Conservation (phyloP, 1,284 basidiomycete species). For the Ganoderma lucidum region DNA sequence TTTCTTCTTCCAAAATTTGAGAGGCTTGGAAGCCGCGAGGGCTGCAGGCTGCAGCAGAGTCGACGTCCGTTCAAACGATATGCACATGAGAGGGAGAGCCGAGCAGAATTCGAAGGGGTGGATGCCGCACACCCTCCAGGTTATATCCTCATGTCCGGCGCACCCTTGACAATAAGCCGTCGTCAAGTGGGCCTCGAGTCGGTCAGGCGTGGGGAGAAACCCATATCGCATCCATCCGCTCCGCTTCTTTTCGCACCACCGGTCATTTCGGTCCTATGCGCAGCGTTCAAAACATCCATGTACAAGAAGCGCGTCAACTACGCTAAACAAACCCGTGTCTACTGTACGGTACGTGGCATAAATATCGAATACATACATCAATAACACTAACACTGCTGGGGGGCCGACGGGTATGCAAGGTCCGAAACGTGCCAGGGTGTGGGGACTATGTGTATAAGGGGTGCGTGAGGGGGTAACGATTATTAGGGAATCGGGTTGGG, state of each 20-base stretch:
- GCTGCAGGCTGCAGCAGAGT: not conserved
- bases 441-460: conserved; percentile 22
- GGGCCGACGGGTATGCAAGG: not conserved
- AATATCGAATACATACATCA: conserved; percentile 2
- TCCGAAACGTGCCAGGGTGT: conserved; percentile 6
- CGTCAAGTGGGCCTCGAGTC: conserved; percentile 2
- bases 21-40: too few relatives aligned
- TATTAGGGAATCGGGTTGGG: conserved; percentile 19
- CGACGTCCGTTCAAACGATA: not conserved
- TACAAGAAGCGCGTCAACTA: conserved; percentile 1
- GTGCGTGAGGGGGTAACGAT: conserved; percentile 18
- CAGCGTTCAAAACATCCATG: conserved; percentile 1
- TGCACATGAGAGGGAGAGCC: not conserved
- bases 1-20: too few relatives aligned
- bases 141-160: not conserved
- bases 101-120: not conserved
- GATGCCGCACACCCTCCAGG: not conserved
- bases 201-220: not conserved
- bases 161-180: not conserved
- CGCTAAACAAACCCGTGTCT: not conserved
- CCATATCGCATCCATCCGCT: not conserved
- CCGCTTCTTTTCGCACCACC: not conserved
- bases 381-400: conserved; percentile 2
- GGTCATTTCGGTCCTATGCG: not conserved
- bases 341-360: not conserved